phyloP scores from a whole-genome alignment of 352 stramenopile genomes.

The Phytophthora kernoviae region DNA sequence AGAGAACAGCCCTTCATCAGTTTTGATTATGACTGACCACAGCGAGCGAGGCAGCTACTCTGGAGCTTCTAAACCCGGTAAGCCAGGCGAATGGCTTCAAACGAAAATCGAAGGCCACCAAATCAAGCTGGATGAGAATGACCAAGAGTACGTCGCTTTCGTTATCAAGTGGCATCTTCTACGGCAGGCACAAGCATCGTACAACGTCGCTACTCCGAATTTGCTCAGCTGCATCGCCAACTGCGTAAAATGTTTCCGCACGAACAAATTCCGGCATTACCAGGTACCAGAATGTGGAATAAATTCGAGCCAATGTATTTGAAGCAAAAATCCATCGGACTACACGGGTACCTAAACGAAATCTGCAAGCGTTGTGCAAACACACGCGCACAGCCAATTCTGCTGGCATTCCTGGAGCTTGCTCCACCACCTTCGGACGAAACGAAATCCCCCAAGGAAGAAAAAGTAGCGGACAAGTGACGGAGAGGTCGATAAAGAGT shows the following conservation, averaged over 20 bases:
- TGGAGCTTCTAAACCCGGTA: constrained; percentile 13
- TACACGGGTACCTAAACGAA: constrained; percentile 76
- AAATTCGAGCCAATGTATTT: constrained; percentile 85
- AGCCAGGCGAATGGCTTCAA: constrained; percentile 62
- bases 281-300: constrained; percentile 80
- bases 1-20: constrained; percentile 80
- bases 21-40: constrained; percentile 68
- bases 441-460: constrained; percentile 12
- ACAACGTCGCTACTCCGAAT: constrained; percentile 83
- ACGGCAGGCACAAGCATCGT: constrained; percentile 65
- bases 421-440: constrained; percentile 19
- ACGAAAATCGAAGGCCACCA: constrained; percentile 84
- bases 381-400: constrained; percentile 59
- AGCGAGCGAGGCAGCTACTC: constrained; percentile 27
- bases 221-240: constrained; percentile 74
- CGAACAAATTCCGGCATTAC: constrained; percentile 75
- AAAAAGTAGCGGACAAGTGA: constrained; percentile 7
- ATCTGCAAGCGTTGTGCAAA: constrained; percentile 79
- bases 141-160: constrained; percentile 75
- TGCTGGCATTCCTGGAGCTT: constrained; percentile 74
- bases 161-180: constrained; percentile 83
- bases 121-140: constrained; percentile 72
- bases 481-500: constrained; percentile 1
- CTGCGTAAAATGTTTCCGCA: constrained; percentile 79
- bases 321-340: constrained; percentile 74